Conservation (phyloP, 140 eudicot species). For the Bidens hawaiensis region DNA sequence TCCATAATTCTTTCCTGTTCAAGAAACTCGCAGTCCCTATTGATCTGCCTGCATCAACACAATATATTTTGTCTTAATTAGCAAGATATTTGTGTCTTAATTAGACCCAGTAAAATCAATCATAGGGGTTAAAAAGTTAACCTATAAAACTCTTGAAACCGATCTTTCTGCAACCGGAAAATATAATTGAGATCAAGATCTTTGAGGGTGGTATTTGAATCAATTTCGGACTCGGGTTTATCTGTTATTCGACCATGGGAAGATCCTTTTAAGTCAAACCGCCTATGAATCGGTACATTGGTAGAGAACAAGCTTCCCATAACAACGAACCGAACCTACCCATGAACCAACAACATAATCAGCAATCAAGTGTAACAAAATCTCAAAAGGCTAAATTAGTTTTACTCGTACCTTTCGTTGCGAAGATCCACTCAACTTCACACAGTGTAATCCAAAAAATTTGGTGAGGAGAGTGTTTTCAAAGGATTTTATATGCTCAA, state of each 20-base stretch:
- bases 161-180: conserved; percentile 57
- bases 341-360: conserved; percentile 14
- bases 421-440: conserved; percentile 76
- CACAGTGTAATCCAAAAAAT: conserved; percentile 90
- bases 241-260: conserved; percentile 89
- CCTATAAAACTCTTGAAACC: conserved; percentile 92
- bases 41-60: conserved; percentile 63
- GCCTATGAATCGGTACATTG: conserved; percentile 59
- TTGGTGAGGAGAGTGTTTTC: conserved; percentile 76
- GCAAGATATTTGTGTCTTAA: neutral
- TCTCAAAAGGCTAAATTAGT: neutral
- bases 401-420: conserved; percentile 66
- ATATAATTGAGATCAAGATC: conserved; percentile 88
- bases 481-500: conserved; percentile 61
- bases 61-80: conserved; percentile 6
- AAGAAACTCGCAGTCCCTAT: conserved; percentile 71
- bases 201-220: conserved; percentile 80
- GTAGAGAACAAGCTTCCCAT: conserved; percentile 91
- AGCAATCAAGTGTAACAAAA: neutral
- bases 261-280: conserved; percentile 96
- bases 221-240: conserved; percentile 71
- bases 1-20: conserved; percentile 78
- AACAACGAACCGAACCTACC: conserved; percentile 84
- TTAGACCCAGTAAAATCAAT: neutral
- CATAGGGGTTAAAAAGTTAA: conserved; percentile 17